Evolutionary conservation across 768 basidiomycete species (phyloP).

Genomic region (Suillus weaverae): DNA sequence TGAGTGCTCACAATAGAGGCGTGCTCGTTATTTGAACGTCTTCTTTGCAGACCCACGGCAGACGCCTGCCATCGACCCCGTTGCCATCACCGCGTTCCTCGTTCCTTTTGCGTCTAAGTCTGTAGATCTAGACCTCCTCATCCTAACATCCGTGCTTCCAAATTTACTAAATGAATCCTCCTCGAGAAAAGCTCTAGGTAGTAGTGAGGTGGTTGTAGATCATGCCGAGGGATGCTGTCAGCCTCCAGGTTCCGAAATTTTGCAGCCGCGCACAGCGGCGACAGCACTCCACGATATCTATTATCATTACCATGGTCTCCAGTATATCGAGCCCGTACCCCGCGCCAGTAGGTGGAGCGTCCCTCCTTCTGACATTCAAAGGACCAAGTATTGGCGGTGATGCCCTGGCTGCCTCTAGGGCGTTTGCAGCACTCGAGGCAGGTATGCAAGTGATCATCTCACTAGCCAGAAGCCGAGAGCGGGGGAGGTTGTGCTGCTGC

Average conservation of each 20-base stretch:
- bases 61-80: not conserved
- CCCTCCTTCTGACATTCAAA: slow-evolving; percentile 77
- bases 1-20: not conserved
- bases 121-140: not conserved
- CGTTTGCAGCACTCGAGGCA: slow-evolving; percentile 80
- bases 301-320: not conserved
- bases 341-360: slow-evolving; percentile 57
- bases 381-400: slow-evolving; percentile 66
- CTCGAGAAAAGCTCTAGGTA: not conserved
- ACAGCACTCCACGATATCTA: too few species aligned
- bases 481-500: slow-evolving; percentile 31
- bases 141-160: not conserved
- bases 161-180: not conserved
- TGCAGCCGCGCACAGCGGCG: too few species aligned
- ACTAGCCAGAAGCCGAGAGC: slow-evolving; percentile 43
- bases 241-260: too few species aligned
- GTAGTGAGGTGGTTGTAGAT: not conserved
- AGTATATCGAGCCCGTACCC: slow-evolving; percentile 35
- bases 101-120: too few species aligned
- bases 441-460: slow-evolving; percentile 69
- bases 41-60: not conserved
- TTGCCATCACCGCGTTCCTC: not conserved
- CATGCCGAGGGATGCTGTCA: too few species aligned
- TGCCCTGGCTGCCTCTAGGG: slow-evolving; percentile 80
- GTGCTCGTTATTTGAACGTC: not conserved